A percentile compares a stretch with the other conserved stretches of the same genome.
phyloP scores from a whole-genome alignment of 345 rosid genomes.

The Psidium friedrichsthalianum region DNA sequence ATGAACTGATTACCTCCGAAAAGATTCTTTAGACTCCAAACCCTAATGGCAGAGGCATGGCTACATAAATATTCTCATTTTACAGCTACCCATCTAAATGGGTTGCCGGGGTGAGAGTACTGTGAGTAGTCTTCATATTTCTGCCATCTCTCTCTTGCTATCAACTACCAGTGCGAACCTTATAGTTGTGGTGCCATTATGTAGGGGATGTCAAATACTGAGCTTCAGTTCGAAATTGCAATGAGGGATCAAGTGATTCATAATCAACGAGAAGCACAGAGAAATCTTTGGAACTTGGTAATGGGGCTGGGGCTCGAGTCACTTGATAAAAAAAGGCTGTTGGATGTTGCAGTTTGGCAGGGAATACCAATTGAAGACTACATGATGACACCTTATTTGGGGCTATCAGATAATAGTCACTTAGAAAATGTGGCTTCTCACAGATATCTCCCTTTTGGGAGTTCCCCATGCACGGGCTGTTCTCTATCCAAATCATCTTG shows the following conservation, averaged over 20 bases:
- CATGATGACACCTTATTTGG: conserved; percentile 13
- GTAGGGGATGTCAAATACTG: conserved; percentile 85
- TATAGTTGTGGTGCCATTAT: conserved; percentile 5
- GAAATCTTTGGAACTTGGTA: conserved; percentile 70
- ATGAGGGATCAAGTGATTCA: conserved; percentile 94
- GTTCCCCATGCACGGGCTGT: conserved; percentile 29
- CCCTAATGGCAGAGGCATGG: background rate
- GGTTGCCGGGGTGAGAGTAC: background rate
- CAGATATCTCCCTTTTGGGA: background rate
- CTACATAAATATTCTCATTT: background rate
- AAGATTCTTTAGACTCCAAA: background rate
- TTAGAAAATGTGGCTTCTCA: background rate
- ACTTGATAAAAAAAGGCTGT: conserved; percentile 48
- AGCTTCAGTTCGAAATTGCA: conserved; percentile 96
- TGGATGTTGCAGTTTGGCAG: conserved; percentile 68
- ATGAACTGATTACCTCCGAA: background rate
- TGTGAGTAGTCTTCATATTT: background rate
- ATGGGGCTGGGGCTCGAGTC: conserved; percentile 54
- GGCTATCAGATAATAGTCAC: background rate
- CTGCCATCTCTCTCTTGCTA: background rate
- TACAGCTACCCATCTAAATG: background rate
- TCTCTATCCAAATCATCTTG: conserved; percentile 46
- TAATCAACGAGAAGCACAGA: conserved; percentile 75
- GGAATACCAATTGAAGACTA: conserved; percentile 79
- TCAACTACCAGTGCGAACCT: conserved; percentile 1